Evolutionary conservation across 139 green algal genomes (phyloP), one percentile per base, ranked within the genome.

Genomic region (Gonium pectorale): DNA sequence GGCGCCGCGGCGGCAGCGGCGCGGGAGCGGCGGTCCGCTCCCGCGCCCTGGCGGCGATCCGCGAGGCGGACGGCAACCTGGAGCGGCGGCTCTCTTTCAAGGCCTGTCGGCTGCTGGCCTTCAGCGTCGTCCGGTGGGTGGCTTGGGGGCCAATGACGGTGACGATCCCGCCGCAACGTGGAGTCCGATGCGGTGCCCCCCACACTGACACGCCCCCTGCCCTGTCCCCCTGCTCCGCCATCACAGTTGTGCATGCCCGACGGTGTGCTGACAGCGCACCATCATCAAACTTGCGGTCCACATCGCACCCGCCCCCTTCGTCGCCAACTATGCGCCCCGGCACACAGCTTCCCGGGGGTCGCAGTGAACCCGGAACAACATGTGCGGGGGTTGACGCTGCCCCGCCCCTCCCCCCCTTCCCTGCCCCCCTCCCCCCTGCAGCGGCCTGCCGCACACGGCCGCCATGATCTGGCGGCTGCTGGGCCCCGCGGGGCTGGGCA

Each of bases 41-140:
- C 1, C 40, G 77, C 0, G 77, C 43, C 2, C 27, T 73, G 29
- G 33, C 22, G 22, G 60, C 44, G 31, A n/a, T 73, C 19, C 77
- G 43, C 0, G 59, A 73, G 0, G 62, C 62, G 0, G 31, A 73
- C 6, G 21, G 27, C 5, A 35, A 29, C 8, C 63, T 83, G 60
- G 43, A 73, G 43, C 77, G 35, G 66, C 60, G 77, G 43, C 60
- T 83, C 62, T 83, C 59, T 29, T 73, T 49, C 41, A 83, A 83
- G 59, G 60, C 62, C 0, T 73, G 62, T 35, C 40, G 77, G 29
- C 59, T 83, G 60, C 77, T 83, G 22, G 60, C 77, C 22, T 83
- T 74, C 44, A 66, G 60, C 62, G 62, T 83, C 0, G 11, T n/a
- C 11, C 77, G 77, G 77, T 83, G 63, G 13, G 77, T 72, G n/a